Percentiles rank a stretch among this genome's conserved stretches.
Evolutionary conservation across 2,329 filamentous ascomycete genomes (phyloP).

Genomic region (Aspergillus eucalypticola): DNA sequence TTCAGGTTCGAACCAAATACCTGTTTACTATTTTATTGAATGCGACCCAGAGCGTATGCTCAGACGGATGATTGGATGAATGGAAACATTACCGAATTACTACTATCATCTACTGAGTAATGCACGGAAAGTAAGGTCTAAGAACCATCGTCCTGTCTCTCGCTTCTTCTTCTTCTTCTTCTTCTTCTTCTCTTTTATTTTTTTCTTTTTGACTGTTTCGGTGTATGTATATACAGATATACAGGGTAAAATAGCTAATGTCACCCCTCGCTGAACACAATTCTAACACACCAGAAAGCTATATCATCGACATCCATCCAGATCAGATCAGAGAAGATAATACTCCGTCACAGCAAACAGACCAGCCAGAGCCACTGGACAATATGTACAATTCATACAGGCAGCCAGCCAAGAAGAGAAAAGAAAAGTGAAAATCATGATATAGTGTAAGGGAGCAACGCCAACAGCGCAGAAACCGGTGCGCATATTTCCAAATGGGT

Average conservation of each 20-base stretch:
- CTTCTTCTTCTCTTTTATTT: too few species aligned
- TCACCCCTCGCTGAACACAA: neutral
- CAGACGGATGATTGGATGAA: too few species aligned
- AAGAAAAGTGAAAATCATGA: neutral
- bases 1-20: too few species aligned
- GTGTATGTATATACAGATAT: slow-evolving; percentile 6
- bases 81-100: neutral
- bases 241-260: neutral
- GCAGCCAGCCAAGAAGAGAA: neutral
- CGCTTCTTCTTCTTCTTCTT: too few species aligned
- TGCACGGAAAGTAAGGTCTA: neutral
- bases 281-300: neutral
- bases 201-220: neutral
- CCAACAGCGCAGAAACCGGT: neutral
- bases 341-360: neutral
- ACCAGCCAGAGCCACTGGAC: neutral
- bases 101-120: neutral
- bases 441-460: neutral
- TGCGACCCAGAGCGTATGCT: too few species aligned
- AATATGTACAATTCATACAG: slow-evolving; percentile 1
- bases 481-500: neutral
- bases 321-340: slow-evolving; percentile 1
- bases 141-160: neutral
- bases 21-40: too few species aligned
- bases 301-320: neutral